Conservation (phyloP, 2,329 filamentous ascomycete species). For the Neonectria magnoliae region DNA sequence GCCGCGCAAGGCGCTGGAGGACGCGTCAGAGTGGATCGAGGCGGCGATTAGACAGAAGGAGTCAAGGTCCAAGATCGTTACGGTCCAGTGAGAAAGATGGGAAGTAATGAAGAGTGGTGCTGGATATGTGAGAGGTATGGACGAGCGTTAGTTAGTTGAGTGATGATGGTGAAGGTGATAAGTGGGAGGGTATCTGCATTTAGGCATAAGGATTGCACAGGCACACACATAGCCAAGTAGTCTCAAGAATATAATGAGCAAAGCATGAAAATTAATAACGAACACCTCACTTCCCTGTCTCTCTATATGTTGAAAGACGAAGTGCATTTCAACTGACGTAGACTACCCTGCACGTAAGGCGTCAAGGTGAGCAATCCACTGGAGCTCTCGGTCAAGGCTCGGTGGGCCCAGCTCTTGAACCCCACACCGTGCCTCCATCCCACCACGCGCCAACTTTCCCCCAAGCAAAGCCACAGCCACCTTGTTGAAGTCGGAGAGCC, state of each 20-base stretch:
- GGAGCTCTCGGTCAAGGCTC: constrained; percentile 32
- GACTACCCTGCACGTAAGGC: neutral
- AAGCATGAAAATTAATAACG: no score
- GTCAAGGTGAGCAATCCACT: constrained; percentile 17
- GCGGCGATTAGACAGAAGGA: constrained; percentile 62
- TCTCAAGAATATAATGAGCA: neutral
- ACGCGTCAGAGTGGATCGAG: constrained; percentile 64
- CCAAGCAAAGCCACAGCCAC: constrained; percentile 6
- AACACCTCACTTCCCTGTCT: no score
- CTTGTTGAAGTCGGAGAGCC: neutral
- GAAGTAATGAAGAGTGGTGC: neutral
- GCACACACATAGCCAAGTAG: neutral
- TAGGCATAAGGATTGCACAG: neutral
- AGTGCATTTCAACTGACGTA: neutral
- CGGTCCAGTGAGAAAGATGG: constrained; percentile 54
- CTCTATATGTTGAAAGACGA: no score
- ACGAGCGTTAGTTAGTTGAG: neutral
- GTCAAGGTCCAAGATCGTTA: constrained; percentile 57
- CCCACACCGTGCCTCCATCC: constrained; percentile 34
- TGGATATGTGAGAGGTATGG: neutral
- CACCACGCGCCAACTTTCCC: constrained; percentile 1
- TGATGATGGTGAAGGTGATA: neutral
- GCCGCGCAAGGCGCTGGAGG: constrained; percentile 63
- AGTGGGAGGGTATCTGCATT: neutral
- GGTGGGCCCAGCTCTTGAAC: constrained; percentile 35